phyloP scores from a whole-genome alignment of 2,329 filamentous ascomycete genomes.

The Penicillium vulpinum region DNA sequence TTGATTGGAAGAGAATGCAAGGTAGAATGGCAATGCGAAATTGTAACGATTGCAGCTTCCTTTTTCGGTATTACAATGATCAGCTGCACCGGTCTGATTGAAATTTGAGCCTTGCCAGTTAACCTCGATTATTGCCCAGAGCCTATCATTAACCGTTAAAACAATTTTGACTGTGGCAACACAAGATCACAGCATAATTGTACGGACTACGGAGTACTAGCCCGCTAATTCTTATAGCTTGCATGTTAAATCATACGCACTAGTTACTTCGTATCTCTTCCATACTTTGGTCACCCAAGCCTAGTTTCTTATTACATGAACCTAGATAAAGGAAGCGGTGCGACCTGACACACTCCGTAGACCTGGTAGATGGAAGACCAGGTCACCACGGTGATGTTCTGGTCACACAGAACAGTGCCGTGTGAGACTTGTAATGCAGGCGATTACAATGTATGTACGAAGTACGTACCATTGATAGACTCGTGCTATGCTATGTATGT shows the following conservation, averaged over 20 bases:
- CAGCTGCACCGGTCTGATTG: slow-evolving; percentile 11
- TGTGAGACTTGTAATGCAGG: slow-evolving; percentile 34
- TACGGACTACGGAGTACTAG: neutral
- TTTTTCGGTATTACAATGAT: neutral
- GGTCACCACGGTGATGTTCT: slow-evolving; percentile 13
- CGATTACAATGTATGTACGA: slow-evolving; percentile 9
- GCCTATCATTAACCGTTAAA: slow-evolving; percentile 3
- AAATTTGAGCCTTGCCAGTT: slow-evolving; percentile 7
- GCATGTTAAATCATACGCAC: neutral
- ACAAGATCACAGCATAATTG: neutral
- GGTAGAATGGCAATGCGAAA: neutral
- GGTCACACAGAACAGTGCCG: slow-evolving; percentile 18
- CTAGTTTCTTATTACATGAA: slow-evolving; percentile 1
- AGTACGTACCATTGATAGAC: slow-evolving; percentile 6
- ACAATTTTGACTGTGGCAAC: slow-evolving; percentile 1
- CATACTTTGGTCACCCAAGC: neutral
- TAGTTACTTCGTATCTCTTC: neutral
- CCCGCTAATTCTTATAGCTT: neutral
- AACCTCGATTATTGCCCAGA: slow-evolving; percentile 1
- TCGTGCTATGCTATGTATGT: slow-evolving; percentile 6
- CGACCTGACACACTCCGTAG: slow-evolving; percentile 15
- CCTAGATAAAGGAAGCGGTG: slow-evolving; percentile 6
- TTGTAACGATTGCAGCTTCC: neutral
- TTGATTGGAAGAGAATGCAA: neutral
- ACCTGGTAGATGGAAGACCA: slow-evolving; percentile 23